phyloP scores from a whole-genome alignment of 257 asterid genomes.

The Solanum dulcamara region DNA sequence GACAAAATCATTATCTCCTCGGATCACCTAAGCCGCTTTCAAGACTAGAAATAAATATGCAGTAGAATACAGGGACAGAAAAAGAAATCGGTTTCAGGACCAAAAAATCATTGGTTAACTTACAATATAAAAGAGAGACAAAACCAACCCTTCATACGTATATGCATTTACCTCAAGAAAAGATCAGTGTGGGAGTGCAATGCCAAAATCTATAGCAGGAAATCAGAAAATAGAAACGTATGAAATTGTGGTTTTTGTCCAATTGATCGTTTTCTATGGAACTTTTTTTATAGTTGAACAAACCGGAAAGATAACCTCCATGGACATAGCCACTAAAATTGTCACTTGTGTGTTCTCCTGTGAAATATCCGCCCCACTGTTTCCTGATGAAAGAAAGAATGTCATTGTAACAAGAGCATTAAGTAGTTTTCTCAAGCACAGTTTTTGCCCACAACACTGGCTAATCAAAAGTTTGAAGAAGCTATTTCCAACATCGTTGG shows the following conservation, averaged over 20 bases:
- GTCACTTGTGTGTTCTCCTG: conserved; percentile 88
- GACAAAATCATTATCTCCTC: background rate
- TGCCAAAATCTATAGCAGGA: no score
- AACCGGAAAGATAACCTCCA: conserved; percentile 91
- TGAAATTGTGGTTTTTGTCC: background rate
- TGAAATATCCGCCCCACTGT: conserved; percentile 80
- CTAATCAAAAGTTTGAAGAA: background rate
- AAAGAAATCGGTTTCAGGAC: no score
- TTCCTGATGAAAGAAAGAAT: conserved; percentile 33
- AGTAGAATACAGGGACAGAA: background rate
- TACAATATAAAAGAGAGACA: no score
- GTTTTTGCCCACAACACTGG: background rate
- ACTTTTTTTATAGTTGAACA: background rate
- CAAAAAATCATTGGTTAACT: no score
- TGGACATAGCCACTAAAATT: conserved; percentile 86
- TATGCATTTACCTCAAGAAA: no score
- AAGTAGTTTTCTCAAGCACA: no score
- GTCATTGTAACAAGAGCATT: no score
- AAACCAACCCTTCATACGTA: no score
- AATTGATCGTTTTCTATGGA: background rate
- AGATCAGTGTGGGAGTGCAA: no score
- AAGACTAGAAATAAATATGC: background rate
- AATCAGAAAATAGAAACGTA: no score
- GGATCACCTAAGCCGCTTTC: background rate
- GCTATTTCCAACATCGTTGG: background rate